Percentiles rank a stretch among this genome's conserved stretches.
Evolutionary conservation across 306 rosid genomes (phyloP).

Genomic region (Cucurbita maxima): DNA sequence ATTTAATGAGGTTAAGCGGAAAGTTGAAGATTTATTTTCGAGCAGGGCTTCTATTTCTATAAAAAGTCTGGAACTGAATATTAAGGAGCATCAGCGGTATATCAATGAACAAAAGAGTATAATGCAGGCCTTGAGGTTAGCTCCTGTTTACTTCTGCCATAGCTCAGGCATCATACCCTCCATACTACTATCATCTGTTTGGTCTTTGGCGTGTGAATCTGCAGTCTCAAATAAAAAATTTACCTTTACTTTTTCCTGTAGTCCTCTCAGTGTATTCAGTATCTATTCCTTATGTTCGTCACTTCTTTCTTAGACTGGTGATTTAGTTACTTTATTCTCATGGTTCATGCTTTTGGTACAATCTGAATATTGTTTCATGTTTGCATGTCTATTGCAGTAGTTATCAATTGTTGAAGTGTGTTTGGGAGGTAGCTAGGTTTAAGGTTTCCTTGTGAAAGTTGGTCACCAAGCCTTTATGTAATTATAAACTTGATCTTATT

Average conservation of each 20-base stretch:
- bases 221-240: not conserved
- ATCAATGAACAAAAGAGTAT: conserved; percentile 73
- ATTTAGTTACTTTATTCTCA: not conserved
- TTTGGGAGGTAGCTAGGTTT: not conserved
- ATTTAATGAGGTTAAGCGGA: conserved; percentile 51
- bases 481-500: not conserved
- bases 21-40: conserved; percentile 66
- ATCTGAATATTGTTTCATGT: not conserved
- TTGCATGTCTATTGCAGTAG: not conserved
- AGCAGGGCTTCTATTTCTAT: conserved; percentile 24
- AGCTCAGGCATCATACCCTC: not conserved
- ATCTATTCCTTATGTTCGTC: not conserved
- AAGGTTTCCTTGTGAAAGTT: not conserved
- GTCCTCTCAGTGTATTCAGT: not conserved
- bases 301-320: not conserved
- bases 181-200: not conserved
- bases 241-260: not conserved
- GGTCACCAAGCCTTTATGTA: too few species aligned
- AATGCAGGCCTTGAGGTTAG: conserved; percentile 93
- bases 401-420: not conserved
- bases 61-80: conserved; percentile 35
- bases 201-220: not conserved
- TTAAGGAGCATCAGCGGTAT: conserved; percentile 51
- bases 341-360: not conserved
- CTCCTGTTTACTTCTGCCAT: conserved; percentile 5